phyloP scores from a whole-genome alignment of 2,329 filamentous ascomycete species.

The Botrytis deweyae region DNA sequence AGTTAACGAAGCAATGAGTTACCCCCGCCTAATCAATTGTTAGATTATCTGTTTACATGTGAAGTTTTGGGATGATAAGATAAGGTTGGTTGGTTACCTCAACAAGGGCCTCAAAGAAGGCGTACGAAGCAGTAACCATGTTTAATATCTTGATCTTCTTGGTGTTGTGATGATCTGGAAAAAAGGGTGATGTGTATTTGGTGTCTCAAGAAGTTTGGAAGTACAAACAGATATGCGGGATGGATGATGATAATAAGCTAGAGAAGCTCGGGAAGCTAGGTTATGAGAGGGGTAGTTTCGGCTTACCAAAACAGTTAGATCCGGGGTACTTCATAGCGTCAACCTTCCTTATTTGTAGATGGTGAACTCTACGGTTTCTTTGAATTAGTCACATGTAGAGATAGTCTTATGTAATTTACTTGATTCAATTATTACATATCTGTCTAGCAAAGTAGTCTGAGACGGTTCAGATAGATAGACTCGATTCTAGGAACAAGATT shows the following conservation, averaged over 20 bases:
- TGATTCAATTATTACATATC: too few relatives aligned
- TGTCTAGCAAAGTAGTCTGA: neutral
- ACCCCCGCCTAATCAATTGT: constrained; percentile 45
- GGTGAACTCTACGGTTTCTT: neutral
- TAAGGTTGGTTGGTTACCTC: constrained; percentile 42
- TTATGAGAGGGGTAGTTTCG: constrained; percentile 17
- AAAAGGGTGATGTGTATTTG: constrained; percentile 1
- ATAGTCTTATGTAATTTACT: neutral
- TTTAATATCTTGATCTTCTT: neutral
- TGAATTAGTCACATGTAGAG: neutral
- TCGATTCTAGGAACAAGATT: neutral
- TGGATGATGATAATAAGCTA: neutral
- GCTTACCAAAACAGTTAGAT: constrained; percentile 12
- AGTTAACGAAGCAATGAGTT: constrained; percentile 57
- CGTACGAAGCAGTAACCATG: constrained; percentile 45
- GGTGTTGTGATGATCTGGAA: neutral
- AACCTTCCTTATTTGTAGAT: constrained; percentile 38
- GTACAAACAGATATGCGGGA: constrained; percentile 1
- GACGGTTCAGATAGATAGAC: neutral
- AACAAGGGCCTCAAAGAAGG: constrained; percentile 72
- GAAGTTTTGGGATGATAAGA: neutral
- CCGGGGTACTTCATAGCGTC: constrained; percentile 3
- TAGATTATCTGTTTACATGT: neutral
- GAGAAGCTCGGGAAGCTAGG: neutral
- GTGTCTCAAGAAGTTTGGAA: neutral